Evolutionary conservation across 805 yeast genomes (phyloP), one percentile per base, ranked within the genome.

Genomic region (Isabelozyma gotoi): DNA sequence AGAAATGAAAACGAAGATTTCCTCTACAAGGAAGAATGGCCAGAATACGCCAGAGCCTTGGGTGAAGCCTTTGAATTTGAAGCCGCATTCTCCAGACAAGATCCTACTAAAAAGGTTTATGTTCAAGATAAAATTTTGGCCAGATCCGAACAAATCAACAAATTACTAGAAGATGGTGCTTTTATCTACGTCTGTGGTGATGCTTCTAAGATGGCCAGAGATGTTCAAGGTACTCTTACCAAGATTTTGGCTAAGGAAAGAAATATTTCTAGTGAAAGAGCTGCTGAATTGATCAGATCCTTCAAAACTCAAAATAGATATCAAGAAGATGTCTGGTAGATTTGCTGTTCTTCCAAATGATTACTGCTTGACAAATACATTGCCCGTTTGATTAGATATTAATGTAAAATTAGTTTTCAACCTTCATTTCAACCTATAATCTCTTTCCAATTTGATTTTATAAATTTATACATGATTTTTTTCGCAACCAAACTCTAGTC

Each of bases 281-380:
- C 96, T 11, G 78, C 80, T 42, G 94, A 85, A 46, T 73, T 86
- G 58, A 77, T 89, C 46, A 87, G 88, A 70, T 78, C 83, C 50
- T 78, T 86, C 71, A 88, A 87, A 64, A 81, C 88, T 19, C 84
- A 85, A 55, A 92, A 91, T 62, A 81, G 85, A 67, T 92, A 90
- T 66, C 99, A 92, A 71, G 98, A 94, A 70, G 99, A 92, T 75
- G 96, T 92, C 11, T 92, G 99, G 99, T 92, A 73, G 55, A n/a
- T 33, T 6, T 14, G n/a, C 29, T 21, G 29, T 11, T 7, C 6
- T 38, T 33, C n/a, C n/a, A n/a, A n/a, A n/a, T n/a, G 29, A 24
- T 24, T 24, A n/a, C n/a, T 24, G 29, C 12, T n/a, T 10, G 29
- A n/a, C 6, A 24, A 24, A 24, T 24, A 24, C 29, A 24, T 24